phyloP scores from a whole-genome alignment of 805 yeast species.

The Cyberlindnera petersonii region DNA sequence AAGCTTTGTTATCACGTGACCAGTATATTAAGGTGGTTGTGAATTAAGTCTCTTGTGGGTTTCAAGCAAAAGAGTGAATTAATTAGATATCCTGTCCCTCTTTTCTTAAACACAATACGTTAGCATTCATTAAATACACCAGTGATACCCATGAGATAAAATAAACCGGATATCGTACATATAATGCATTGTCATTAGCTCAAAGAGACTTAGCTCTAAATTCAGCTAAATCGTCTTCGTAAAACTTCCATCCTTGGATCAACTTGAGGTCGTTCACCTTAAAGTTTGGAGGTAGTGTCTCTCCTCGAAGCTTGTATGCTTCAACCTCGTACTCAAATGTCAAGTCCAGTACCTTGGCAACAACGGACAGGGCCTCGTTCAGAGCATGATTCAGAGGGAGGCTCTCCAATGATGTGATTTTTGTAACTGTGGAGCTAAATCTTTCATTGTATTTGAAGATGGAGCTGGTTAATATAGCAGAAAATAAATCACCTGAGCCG shows the following conservation, averaged over 20 bases:
- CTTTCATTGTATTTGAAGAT: slow-evolving; percentile 32
- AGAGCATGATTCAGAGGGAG: slow-evolving; percentile 33
- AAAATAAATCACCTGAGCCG: slow-evolving; percentile 74
- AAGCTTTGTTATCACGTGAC: no score
- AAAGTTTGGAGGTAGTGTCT: slow-evolving; percentile 18
- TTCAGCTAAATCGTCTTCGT: slow-evolving; percentile 15
- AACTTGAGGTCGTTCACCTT: slow-evolving; percentile 41
- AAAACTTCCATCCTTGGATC: slow-evolving; percentile 38
- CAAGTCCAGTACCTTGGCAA: slow-evolving; percentile 38
- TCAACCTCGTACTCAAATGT: slow-evolving; percentile 32
- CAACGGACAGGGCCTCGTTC: slow-evolving; percentile 36
- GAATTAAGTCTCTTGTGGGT: no score
- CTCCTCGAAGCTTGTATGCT: slow-evolving; percentile 12
- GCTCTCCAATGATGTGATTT: slow-evolving; percentile 2
- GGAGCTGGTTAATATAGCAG: slow-evolving; percentile 54
- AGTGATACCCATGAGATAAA: no score
- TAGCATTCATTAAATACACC: no score
- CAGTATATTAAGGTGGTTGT: no score
- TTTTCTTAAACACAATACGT: no score
- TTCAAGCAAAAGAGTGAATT: no score
- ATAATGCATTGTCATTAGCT: no score
- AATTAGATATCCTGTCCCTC: no score
- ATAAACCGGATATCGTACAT: no score
- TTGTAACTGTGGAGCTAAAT: slow-evolving; percentile 8
- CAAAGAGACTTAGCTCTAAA: no score